A percentile compares a stretch with the other conserved stretches of the same genome.
These are phyloP conservation scores for Tylopilus subfusipes DNA, from an alignment of 768 basidiomycete species.

Conservation along the genomic window DNA sequence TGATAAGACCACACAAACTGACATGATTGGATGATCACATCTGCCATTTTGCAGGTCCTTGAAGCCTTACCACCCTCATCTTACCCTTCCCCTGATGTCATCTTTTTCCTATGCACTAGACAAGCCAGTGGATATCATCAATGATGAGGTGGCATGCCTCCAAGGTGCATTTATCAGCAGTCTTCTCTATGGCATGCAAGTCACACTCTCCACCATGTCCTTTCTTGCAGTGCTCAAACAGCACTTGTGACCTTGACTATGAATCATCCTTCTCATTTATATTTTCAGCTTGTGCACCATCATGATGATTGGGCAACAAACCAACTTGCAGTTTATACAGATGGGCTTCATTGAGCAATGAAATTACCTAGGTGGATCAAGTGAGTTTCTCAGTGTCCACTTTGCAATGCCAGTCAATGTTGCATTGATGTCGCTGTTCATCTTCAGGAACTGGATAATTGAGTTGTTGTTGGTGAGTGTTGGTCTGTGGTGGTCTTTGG, in stretches of 20 bases:
- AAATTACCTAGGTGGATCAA: slow-evolving; percentile 17
- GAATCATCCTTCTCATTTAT: slow-evolving; percentile 13
- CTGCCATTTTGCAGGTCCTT: slow-evolving; percentile 4
- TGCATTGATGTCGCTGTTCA: slow-evolving; percentile 10
- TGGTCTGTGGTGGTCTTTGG: neutral
- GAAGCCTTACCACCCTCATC: neutral
- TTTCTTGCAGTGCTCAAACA: slow-evolving; percentile 18
- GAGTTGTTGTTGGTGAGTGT: slow-evolving; percentile 19
- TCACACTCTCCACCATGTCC: slow-evolving; percentile 18
- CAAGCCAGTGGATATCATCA: neutral
- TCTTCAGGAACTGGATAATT: slow-evolving; percentile 22
- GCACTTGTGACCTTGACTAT: slow-evolving; percentile 5
- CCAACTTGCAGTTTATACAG: slow-evolving; percentile 13
- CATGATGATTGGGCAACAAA: slow-evolving; percentile 17
- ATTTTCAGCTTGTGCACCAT: slow-evolving; percentile 10
- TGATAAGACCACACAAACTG: slow-evolving; percentile 2
- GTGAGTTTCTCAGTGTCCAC: neutral
- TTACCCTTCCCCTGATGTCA: slow-evolving; percentile 3
- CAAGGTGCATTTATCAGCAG: slow-evolving; percentile 22
- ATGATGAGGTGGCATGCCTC: slow-evolving; percentile 17
- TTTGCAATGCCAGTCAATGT: neutral
- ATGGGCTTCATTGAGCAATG: slow-evolving; percentile 11
- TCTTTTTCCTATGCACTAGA: neutral
- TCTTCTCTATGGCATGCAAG: slow-evolving; percentile 19
- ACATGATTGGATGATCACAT: neutral